phyloP scores from a whole-genome alignment of 1,139 yeast species.

The Petasospora fabianii region DNA sequence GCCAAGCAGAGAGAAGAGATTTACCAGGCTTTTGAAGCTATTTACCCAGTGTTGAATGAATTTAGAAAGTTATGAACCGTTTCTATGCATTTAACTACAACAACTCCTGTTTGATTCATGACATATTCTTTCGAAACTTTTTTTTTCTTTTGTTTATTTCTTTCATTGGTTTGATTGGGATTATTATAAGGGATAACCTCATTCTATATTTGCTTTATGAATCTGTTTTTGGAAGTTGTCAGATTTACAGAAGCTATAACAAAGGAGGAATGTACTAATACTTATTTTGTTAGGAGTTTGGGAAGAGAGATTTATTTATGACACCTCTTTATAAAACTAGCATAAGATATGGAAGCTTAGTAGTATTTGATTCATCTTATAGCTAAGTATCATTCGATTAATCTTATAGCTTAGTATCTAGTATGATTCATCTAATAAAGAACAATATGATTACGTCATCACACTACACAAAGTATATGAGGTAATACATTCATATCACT shows the following conservation, averaged over 20 bases:
- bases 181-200: neutral
- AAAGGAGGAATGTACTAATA: neutral
- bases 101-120: no score
- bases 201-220: neutral
- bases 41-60: constrained; percentile 96
- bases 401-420: no score
- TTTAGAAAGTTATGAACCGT: constrained; percentile 65
- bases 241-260: no score
- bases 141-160: neutral
- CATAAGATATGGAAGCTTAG: no score
- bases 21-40: constrained; percentile 96
- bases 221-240: no score
- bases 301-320: neutral
- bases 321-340: neutral
- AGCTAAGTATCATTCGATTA: neutral
- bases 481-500: constrained; percentile 9
- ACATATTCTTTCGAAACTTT: neutral
- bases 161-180: neutral
- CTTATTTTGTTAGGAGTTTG: neutral
- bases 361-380: no score
- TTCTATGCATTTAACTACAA: neutral
- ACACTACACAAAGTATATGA: neutral
- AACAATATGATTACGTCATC: neutral
- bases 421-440: neutral
- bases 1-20: constrained; percentile 99